Percentiles rank a stretch among this genome's conserved stretches.
Conservation (phyloP, 495 filamentous ascomycete species). For the Copromyces sp. region DNA sequence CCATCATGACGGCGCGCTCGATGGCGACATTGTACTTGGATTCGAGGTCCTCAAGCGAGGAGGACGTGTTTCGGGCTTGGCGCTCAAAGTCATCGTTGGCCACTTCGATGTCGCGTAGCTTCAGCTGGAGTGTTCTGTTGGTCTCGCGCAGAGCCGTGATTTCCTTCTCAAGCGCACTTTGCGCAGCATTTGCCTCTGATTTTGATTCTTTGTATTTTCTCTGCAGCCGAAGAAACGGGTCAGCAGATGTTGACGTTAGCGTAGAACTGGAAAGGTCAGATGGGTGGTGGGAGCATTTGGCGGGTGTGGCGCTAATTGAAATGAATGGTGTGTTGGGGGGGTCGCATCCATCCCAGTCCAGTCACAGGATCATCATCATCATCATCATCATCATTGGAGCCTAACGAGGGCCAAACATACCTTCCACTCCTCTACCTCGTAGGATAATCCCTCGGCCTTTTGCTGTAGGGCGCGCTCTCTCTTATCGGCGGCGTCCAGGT, state of each 20-base stretch:
- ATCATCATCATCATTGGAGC: conserved; percentile 2
- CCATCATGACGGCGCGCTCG: conserved; percentile 82
- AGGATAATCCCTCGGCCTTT: conserved; percentile 72
- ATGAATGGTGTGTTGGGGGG: not conserved
- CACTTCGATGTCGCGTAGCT: conserved; percentile 88
- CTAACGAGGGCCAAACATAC: conserved; percentile 37
- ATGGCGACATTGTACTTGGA: conserved; percentile 93
- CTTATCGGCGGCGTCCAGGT: conserved; percentile 91
- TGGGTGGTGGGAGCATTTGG: conserved; percentile 1
- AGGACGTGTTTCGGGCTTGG: conserved; percentile 85
- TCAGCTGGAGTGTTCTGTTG: conserved; percentile 70
- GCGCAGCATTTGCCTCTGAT: conserved; percentile 67
- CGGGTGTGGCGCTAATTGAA: not conserved
- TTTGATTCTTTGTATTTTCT: conserved; percentile 95
- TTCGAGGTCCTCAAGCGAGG: conserved; percentile 92
- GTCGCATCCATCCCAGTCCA: not conserved
- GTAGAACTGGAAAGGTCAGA: not conserved
- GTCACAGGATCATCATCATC: conserved; percentile 11
- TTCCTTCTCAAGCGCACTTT: conserved; percentile 87
- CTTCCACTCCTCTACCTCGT: conserved; percentile 98
- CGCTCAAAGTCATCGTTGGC: conserved; percentile 97
- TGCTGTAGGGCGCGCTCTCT: conserved; percentile 74
- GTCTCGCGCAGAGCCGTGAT: conserved; percentile 80
- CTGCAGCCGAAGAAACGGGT: conserved; percentile 33
- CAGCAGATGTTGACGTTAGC: not conserved